Conservation (phyloP, 2,329 filamentous ascomycete genomes). For the Fusarium sp. region DNA sequence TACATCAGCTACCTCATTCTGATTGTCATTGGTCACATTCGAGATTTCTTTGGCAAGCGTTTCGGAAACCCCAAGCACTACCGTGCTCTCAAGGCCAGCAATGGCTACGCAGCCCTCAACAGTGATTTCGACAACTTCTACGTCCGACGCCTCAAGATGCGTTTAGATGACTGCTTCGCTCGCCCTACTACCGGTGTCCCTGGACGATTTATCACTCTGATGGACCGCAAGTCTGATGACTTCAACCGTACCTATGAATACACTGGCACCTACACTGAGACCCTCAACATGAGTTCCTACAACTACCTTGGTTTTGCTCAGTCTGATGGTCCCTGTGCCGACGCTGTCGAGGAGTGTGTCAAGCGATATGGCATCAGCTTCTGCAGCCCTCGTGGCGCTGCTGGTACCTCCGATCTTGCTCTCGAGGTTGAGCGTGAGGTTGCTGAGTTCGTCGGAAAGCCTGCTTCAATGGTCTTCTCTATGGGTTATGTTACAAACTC, state of each 20-base stretch:
- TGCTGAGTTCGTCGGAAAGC: constrained; percentile 93
- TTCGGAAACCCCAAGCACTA: constrained; percentile 88
- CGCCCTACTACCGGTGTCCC: constrained; percentile 93
- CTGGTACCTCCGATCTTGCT: constrained; percentile 87
- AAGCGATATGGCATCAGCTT: constrained; percentile 86
- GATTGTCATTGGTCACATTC: constrained; percentile 93
- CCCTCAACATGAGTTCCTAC: constrained; percentile 98
- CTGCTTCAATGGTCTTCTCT: constrained; percentile 94
- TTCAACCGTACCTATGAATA: constrained; percentile 91
- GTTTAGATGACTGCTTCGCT: constrained; percentile 97
- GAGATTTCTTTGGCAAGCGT: constrained; percentile 97
- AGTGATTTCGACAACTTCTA: constrained; percentile 99
- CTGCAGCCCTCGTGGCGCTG: constrained; percentile 83
- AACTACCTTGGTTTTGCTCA: constrained; percentile 99
- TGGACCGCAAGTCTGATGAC: constrained; percentile 91
- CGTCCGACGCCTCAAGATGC: constrained; percentile 88
- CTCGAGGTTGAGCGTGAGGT: constrained; percentile 90
- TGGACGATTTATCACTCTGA: constrained; percentile 89
- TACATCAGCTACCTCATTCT: constrained; percentile 98
- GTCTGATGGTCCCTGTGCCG: constrained; percentile 95
- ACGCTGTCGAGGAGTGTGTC: constrained; percentile 87
- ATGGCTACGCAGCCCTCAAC: constrained; percentile 95
- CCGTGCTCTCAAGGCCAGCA: constrained; percentile 80
- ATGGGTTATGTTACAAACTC: constrained; percentile 99
- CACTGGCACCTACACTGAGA: constrained; percentile 91